phyloP scores from a whole-genome alignment of 2,329 filamentous ascomycete species.

The Aureobasidium subglaciale region DNA sequence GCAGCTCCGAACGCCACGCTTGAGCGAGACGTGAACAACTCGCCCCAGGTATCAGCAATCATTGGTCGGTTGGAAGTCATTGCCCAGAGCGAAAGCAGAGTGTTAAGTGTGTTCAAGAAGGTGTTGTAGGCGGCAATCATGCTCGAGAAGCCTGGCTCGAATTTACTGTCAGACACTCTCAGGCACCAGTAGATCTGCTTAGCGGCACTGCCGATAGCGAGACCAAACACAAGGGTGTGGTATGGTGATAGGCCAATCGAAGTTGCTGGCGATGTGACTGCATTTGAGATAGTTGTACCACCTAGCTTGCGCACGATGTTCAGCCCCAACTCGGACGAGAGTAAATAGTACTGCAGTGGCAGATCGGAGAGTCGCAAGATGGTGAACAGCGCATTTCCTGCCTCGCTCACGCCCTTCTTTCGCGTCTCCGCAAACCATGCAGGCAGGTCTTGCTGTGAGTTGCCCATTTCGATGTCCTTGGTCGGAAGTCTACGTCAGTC shows the following conservation, averaged over 20 bases:
- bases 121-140: slow-evolving; percentile 21
- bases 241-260: slow-evolving; percentile 21
- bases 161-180: slow-evolving; percentile 18
- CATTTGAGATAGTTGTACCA: slow-evolving; percentile 8
- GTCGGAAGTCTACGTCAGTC: not conserved
- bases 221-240: slow-evolving; percentile 20
- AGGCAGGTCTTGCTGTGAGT: slow-evolving; percentile 7
- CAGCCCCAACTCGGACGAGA: slow-evolving; percentile 16
- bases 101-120: slow-evolving; percentile 22
- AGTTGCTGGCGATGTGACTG: slow-evolving; percentile 8
- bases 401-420: slow-evolving; percentile 2
- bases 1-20: slow-evolving; percentile 17
- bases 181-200: slow-evolving; percentile 26
- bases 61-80: slow-evolving; percentile 19
- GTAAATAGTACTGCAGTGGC: slow-evolving; percentile 20
- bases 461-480: not conserved
- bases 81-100: slow-evolving; percentile 20
- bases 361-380: slow-evolving; percentile 19
- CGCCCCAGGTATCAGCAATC: slow-evolving; percentile 10
- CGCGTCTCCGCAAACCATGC: slow-evolving; percentile 18
- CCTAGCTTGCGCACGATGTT: slow-evolving; percentile 15
- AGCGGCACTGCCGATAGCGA: slow-evolving; percentile 20
- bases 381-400: slow-evolving; percentile 19
- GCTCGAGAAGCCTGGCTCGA: slow-evolving; percentile 18
- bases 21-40: slow-evolving; percentile 14